These are phyloP conservation scores for Scheffersomyces segobiensis DNA, from an alignment of 1,139 yeast genomes.

Conservation along the genomic window DNA sequence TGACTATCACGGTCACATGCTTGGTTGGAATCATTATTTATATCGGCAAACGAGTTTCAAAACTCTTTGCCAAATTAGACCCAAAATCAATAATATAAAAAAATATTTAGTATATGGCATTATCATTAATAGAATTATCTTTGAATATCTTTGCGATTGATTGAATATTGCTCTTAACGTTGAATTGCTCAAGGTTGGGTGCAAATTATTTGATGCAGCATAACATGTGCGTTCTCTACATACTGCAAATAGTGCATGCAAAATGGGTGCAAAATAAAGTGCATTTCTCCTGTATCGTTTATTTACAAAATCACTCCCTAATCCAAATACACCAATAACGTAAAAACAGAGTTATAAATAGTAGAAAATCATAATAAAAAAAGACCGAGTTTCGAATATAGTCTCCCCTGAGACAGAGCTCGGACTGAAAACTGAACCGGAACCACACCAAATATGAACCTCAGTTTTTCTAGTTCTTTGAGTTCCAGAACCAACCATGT, in stretches of 20 bases:
- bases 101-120: no score
- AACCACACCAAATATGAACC: not conserved
- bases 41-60: not conserved
- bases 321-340: not conserved
- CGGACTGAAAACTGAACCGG: not conserved
- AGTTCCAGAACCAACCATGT: not conserved
- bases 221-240: no score
- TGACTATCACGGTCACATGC: constrained; percentile 39
- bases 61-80: not conserved
- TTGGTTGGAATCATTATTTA: constrained; percentile 21
- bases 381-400: not conserved
- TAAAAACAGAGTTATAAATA: not conserved
- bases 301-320: not conserved
- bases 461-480: not conserved
- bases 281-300: not conserved
- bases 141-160: not conserved
- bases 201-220: not conserved
- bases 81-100: not conserved
- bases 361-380: not conserved
- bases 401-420: not conserved
- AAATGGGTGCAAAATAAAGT: no score
- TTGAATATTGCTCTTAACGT: not conserved
- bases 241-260: no score
- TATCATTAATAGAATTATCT: no score
- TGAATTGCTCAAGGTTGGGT: not conserved